Evolutionary conservation across 352 stramenopile species (phyloP).

Genomic region (Pythium utonaiense): DNA sequence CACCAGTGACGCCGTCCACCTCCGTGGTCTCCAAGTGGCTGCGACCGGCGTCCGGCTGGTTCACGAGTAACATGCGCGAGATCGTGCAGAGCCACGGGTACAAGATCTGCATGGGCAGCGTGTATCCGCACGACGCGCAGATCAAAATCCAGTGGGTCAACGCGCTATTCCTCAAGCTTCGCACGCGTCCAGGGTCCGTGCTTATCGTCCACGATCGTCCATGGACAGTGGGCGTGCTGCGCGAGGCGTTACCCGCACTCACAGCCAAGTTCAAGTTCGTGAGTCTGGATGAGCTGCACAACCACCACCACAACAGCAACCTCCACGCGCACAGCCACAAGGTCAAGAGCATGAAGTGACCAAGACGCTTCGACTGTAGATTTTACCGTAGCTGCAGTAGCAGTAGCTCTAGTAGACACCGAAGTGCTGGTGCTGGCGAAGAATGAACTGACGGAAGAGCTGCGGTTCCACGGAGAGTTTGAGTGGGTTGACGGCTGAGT

Average conservation of each 20-base stretch:
- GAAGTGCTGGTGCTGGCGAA: conserved; percentile 49
- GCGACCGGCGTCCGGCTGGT: conserved; percentile 81
- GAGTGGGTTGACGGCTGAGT: too few species aligned
- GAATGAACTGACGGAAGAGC: conserved; percentile 55
- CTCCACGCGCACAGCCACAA: conserved; percentile 29
- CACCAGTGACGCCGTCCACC: neutral
- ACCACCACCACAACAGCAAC: conserved; percentile 48
- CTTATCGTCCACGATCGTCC: conserved; percentile 83
- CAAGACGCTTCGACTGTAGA: too few species aligned
- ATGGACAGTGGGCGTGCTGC: conserved; percentile 77
- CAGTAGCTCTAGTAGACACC: neutral
- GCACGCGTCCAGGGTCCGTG: conserved; percentile 65
- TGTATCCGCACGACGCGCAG: conserved; percentile 85
- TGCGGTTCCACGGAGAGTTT: conserved; percentile 13
- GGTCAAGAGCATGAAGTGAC: conserved; percentile 6
- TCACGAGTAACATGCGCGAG: conserved; percentile 75
- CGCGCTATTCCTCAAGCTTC: conserved; percentile 44
- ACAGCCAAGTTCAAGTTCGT: conserved; percentile 57
- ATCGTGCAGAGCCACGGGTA: conserved; percentile 74
- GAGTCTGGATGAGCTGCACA: conserved; percentile 57
- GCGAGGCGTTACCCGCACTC: conserved; percentile 47
- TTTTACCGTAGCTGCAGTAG: too few species aligned
- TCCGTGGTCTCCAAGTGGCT: conserved; percentile 49
- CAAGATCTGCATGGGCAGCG: conserved; percentile 79
- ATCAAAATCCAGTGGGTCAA: conserved; percentile 73